Base-by-base conservation (phyloP, 371 early-diverging fungal species). In the Coemansia sp. region DNA sequence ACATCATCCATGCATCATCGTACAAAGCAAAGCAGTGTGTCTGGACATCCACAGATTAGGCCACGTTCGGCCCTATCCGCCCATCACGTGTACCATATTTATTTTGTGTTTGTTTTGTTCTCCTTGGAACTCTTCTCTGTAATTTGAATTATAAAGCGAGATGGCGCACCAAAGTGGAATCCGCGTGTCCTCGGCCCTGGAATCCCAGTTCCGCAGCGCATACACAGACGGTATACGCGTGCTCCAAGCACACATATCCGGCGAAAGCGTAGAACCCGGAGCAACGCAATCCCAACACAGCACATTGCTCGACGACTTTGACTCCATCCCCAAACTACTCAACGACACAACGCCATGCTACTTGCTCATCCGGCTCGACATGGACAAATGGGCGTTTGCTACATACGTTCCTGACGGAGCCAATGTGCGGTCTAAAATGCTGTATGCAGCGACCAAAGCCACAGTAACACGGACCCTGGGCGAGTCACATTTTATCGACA, bases 381-480 rank as follows among this genome's bases (percentile, higher is more conserved):
- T 67, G 23, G 21, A 70, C 7, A 52, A 88, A 30, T 94, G 93
- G 93, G 72, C 93, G 33, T 84, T 93, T 37, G 71, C 91, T 51
- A 80, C 87, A 53, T 93, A 88, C 71, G 90, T 93, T 2, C 94
- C 95, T 16, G 94, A 93, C 67, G 53, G 84, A 58, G 90, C 93
- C 52, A 83, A 86, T 63, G 88, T 93, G 28, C 86, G 94, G 18
- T 90, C 92, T 59, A 94, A 95, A 80, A 95, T 94, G 94, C 78
- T 95, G 50, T 93, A 93, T 72, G 94, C 95, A 12, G 86, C 93
- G 4, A 87, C 92, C 4, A 85, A 89, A 51, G 90, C 91, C 14
- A 87, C 90, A 3, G 75, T 93, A 68, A 84, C 87, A 11, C 92
- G 87, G 75, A 86, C 88, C 12, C 82, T 94, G 20, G 95, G 95